Base-by-base conservation (phyloP, 805 yeast genomes). In the Cyberlindnera mississippiensis region DNA sequence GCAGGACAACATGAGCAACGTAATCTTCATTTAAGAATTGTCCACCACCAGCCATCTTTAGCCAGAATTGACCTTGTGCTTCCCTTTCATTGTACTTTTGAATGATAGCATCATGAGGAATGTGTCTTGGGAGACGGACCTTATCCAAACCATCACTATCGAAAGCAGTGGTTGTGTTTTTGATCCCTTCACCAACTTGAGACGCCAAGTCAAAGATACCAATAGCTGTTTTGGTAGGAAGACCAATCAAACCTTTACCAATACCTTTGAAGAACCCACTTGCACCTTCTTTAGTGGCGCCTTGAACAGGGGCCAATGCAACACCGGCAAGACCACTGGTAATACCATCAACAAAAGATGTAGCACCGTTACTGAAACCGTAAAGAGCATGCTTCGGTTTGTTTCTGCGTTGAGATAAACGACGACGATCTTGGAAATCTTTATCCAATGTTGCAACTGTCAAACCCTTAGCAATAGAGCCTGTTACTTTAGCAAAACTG, bases 141-240 rank as follows among this genome's bases (percentile, higher is more conserved):
- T 85, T 81, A 42, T 80, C 85, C 36, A 90, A 73, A 0, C 82
- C 82, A 33, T 81, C 88, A 4, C 74, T 78, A 59, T 88, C 96
- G 59, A 88, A 83, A 1, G 85, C 91, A 0, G 96, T 86, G 0
- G 99, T 88, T 0, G 97, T 86, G 59, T 83, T 90, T 46, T 90
- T 74, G 37, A 95, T 89, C 20, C 98, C 98, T 59, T 90, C 97
- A 65, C 96, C 82, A 28, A 93, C 81, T 61, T 87, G 91, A 40
- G 85, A 84, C 1, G 98, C 96, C 48, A 95, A 70, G 59, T 93
- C 99, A 51, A 93, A 82, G 18, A 93, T 60, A 11, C 99, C 99
- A 52, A 91, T 89, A 0, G 96, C 96, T 0, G 98, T 87, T 67
- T 93, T 93, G 0, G 99, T 90, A 0, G 99, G 99, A 24, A 95